Evolutionary conservation across 2,329 filamentous ascomycete species (phyloP).

Genomic region (Fusarium solani-melongenae): DNA sequence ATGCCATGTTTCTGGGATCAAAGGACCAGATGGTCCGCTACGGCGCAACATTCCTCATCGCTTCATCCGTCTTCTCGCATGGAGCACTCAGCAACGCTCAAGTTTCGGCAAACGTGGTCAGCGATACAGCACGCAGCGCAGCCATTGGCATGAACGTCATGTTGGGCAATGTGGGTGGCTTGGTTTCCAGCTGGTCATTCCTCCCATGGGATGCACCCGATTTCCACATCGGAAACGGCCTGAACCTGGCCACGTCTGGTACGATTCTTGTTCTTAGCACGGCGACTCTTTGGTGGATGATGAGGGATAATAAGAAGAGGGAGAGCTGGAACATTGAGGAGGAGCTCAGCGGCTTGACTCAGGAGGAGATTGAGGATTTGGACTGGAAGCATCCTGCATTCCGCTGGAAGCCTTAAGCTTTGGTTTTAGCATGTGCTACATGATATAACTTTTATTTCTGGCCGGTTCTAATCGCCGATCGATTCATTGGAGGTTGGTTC

Average conservation of each 20-base stretch:
- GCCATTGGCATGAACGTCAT: constrained; percentile 76
- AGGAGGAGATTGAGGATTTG: constrained; percentile 66
- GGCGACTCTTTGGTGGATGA: constrained; percentile 68
- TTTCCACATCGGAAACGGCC: constrained; percentile 75
- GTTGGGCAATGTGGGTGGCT: constrained; percentile 76
- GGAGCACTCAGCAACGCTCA: constrained; percentile 49
- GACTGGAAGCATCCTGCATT: constrained; percentile 76
- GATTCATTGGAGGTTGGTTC: background rate
- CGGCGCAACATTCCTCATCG: constrained; percentile 76
- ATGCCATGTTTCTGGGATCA: constrained; percentile 75
- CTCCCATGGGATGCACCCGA: constrained; percentile 71
- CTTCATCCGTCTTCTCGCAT: constrained; percentile 69
- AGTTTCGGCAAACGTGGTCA: constrained; percentile 76
- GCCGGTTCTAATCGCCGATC: background rate
- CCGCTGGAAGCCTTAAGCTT: constrained; percentile 58
- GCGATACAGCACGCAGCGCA: constrained; percentile 74
- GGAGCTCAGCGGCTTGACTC: constrained; percentile 64
- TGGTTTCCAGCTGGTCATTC: constrained; percentile 73
- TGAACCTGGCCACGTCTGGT: constrained; percentile 71
- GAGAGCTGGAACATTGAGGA: constrained; percentile 45
- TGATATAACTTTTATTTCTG: background rate
- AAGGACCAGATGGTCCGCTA: constrained; percentile 66
- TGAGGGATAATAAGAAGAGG: constrained; percentile 64
- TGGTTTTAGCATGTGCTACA: background rate
- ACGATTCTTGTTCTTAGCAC: constrained; percentile 63